Percentiles rank a stretch among this genome's conserved stretches.
Conservation (phyloP, 148 eudicot genomes). For the Arctostaphylos glauca region DNA sequence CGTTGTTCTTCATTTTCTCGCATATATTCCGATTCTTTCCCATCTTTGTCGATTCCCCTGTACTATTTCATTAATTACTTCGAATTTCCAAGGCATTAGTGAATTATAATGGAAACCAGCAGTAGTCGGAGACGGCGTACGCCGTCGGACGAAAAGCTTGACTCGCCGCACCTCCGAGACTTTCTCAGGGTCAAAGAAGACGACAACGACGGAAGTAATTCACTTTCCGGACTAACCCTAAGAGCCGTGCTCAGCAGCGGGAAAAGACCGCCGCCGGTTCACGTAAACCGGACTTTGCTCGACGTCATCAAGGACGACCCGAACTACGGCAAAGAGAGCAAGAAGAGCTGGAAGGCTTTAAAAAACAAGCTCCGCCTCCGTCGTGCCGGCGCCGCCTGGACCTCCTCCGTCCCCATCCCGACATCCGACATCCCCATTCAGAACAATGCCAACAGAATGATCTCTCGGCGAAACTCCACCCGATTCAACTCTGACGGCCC, state of each 20-base stretch:
- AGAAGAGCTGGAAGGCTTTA: constrained; percentile 37
- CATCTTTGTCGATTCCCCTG: neutral
- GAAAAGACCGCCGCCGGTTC: constrained; percentile 30
- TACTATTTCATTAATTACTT: constrained; percentile 9
- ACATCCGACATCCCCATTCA: constrained; percentile 33
- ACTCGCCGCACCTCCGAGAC: constrained; percentile 16
- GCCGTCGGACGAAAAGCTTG: neutral
- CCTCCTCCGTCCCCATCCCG: constrained; percentile 29
- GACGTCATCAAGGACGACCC: constrained; percentile 47
- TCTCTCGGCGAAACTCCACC: constrained; percentile 17
- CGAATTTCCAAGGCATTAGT: neutral
- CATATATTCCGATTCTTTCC: neutral
- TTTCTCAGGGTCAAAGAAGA: constrained; percentile 21
- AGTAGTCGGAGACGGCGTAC: constrained; percentile 34
- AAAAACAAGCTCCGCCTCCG: constrained; percentile 33
- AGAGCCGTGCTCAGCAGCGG: constrained; percentile 35
- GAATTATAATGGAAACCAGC: constrained; percentile 37
- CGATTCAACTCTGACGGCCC: constrained; percentile 6
- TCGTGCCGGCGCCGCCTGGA: constrained; percentile 33
- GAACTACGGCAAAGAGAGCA: constrained; percentile 10
- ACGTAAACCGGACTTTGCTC: constrained; percentile 38
- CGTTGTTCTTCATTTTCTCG: neutral
- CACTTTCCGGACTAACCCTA: constrained; percentile 27
- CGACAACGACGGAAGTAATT: constrained; percentile 6
- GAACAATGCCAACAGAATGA: neutral